These are phyloP conservation scores for Zychaea mexicana DNA, from an alignment of 371 early-diverging fungal species.

Conservation along the genomic window DNA sequence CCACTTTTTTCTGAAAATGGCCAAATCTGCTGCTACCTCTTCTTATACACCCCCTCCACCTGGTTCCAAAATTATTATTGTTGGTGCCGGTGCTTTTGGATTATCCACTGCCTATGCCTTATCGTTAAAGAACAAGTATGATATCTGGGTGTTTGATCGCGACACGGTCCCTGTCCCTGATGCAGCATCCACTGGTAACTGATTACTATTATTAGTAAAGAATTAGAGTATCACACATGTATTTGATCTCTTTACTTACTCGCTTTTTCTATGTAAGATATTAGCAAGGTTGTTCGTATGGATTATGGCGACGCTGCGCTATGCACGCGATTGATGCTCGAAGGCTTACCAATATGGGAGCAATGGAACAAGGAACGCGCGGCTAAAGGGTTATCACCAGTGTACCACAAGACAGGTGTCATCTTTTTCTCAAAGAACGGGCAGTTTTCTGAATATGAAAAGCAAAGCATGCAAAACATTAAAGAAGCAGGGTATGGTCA, in stretches of 20 bases:
- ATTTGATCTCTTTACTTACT: not conserved
- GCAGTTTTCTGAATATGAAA: slow-evolving; percentile 33
- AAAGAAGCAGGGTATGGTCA: slow-evolving; percentile 36
- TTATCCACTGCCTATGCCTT: slow-evolving; percentile 52
- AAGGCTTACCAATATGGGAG: slow-evolving; percentile 45
- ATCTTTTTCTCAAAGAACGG: slow-evolving; percentile 30
- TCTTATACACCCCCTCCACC: slow-evolving; percentile 15
- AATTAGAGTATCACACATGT: not conserved
- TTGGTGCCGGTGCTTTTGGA: slow-evolving; percentile 59
- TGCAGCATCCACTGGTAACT: slow-evolving; percentile 42
- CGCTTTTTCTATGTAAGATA: slow-evolving; percentile 34
- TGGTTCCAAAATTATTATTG: slow-evolving; percentile 45
- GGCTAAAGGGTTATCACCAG: slow-evolving; percentile 17
- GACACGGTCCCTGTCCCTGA: slow-evolving; percentile 43
- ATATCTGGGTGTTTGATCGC: slow-evolving; percentile 47
- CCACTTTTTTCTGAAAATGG: not conserved
- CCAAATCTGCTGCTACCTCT: not conserved
- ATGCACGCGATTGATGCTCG: slow-evolving; percentile 39
- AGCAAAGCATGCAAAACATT: slow-evolving; percentile 29
- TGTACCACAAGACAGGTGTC: slow-evolving; percentile 46
- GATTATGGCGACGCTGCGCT: slow-evolving; percentile 48
- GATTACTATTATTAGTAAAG: not conserved
- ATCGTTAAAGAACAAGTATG: slow-evolving; percentile 26
- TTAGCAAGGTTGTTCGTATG: slow-evolving; percentile 50
- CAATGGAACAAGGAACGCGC: slow-evolving; percentile 54